These are phyloP conservation scores for Phytophthora citrophthora DNA, from an alignment of 352 stramenopile genomes.

Conservation along the genomic window DNA sequence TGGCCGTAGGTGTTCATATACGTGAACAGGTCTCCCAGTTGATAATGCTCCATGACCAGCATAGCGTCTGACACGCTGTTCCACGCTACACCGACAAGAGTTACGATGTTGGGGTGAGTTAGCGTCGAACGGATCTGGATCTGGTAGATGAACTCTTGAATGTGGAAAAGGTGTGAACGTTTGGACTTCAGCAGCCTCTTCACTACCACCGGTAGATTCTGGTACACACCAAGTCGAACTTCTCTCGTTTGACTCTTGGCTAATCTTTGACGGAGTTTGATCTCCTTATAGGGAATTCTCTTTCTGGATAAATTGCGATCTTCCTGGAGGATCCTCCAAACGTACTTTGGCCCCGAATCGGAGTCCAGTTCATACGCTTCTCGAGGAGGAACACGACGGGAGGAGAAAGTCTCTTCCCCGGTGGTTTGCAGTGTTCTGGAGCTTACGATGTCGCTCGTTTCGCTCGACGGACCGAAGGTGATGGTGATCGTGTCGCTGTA, in stretches of 20 bases:
- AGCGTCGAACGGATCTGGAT: conserved; percentile 39
- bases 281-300: conserved; percentile 35
- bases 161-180: conserved; percentile 24
- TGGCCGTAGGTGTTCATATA: conserved; percentile 20
- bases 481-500: conserved; percentile 8
- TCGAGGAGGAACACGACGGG: conserved; percentile 4
- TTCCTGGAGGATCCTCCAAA: conserved; percentile 21
- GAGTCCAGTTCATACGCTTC: conserved; percentile 26
- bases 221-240: conserved; percentile 40
- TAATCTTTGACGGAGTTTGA: conserved; percentile 27
- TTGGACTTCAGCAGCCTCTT: conserved; percentile 49
- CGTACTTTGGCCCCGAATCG: conserved; percentile 18
- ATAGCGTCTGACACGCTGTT: conserved; percentile 44
- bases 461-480: conserved; percentile 1
- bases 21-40: conserved; percentile 25
- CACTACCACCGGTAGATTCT: conserved; percentile 39
- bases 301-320: conserved; percentile 19
- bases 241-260: conserved; percentile 41
- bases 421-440: conserved; percentile 5
- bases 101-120: conserved; percentile 44
- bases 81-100: conserved; percentile 52
- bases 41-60: conserved; percentile 39
- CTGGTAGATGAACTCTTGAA: conserved; percentile 47
- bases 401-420: conserved; percentile 6
- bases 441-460: conserved; percentile 10